A percentile compares a stretch with the other conserved stretches of the same genome.
These are phyloP conservation scores for Hymenoscyphus albidus DNA, from an alignment of 2,329 filamentous ascomycete genomes.

Conservation along the genomic window DNA sequence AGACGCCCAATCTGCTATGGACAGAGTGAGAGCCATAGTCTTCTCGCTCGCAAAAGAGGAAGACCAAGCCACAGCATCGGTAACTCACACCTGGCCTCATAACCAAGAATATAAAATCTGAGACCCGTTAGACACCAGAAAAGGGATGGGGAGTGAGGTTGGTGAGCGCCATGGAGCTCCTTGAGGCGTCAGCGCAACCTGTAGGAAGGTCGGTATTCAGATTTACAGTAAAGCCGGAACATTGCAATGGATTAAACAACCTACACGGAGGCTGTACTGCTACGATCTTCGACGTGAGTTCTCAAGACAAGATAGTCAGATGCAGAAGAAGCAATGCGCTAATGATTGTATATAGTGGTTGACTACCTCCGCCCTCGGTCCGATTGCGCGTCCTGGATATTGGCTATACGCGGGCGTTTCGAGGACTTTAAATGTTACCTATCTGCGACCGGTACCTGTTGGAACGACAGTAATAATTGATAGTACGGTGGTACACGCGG, in stretches of 20 bases:
- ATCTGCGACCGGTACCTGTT: constrained; percentile 58
- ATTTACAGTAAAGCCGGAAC: constrained; percentile 46
- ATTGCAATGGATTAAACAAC: constrained; percentile 52
- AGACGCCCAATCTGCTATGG: neutral
- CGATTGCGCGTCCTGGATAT: constrained; percentile 54
- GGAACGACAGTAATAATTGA: constrained; percentile 54
- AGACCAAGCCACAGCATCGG: neutral
- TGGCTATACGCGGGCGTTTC: constrained; percentile 62
- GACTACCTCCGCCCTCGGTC: constrained; percentile 55
- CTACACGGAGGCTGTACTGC: constrained; percentile 62
- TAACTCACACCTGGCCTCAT: neutral
- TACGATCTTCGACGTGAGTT: constrained; percentile 56
- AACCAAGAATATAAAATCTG: constrained; percentile 2
- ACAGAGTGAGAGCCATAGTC: neutral
- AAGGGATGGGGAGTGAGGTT: constrained; percentile 29
- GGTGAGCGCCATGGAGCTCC: constrained; percentile 20
- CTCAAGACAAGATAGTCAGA: neutral
- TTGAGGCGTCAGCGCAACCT: constrained; percentile 27
- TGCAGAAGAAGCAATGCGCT: neutral
- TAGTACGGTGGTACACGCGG: constrained; percentile 57
- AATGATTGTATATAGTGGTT: constrained; percentile 36
- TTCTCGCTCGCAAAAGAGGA: neutral
- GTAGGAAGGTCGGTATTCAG: constrained; percentile 34
- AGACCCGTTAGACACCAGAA: neutral
- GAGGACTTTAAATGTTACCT: constrained; percentile 63